phyloP scores from a whole-genome alignment of 257 asterid species.

The Avicennia marina region DNA sequence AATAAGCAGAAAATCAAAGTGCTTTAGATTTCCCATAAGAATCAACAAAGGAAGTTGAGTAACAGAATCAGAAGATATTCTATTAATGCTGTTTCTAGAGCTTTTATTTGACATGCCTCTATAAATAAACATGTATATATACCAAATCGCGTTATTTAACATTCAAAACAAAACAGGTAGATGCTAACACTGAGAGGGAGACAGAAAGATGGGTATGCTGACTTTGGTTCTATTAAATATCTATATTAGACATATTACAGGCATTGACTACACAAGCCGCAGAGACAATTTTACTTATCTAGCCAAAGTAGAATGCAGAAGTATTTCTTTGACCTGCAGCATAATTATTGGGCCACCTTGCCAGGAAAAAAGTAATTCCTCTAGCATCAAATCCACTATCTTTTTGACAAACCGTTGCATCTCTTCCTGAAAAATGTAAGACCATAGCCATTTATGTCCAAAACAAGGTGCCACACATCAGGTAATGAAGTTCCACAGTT shows the following conservation, averaged over 20 bases:
- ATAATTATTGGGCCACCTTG: slow-evolving; percentile 95
- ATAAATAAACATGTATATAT: no score
- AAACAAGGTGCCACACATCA: no score
- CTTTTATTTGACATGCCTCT: neutral
- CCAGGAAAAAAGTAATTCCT: slow-evolving; percentile 82
- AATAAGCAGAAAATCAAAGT: slow-evolving; percentile 8
- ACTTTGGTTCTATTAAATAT: neutral
- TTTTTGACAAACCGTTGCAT: slow-evolving; percentile 85
- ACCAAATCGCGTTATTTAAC: neutral
- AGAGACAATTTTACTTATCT: neutral
- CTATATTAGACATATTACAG: neutral
- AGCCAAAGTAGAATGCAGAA: slow-evolving; percentile 18
- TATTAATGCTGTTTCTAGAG: neutral
- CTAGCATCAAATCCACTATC: slow-evolving; percentile 81
- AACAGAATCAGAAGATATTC: neutral
- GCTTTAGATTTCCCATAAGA: neutral
- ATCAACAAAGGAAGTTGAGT: neutral
- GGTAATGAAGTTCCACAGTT: neutral
- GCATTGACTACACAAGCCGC: slow-evolving; percentile 10
- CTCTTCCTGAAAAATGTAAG: slow-evolving; percentile 57
- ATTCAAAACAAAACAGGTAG: neutral
- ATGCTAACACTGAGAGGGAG: neutral
- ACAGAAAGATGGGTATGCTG: neutral
- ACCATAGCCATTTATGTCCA: slow-evolving; percentile 3
- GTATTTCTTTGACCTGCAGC: slow-evolving; percentile 57